Conservation (phyloP, 768 basidiomycete species). For the Serendipita sp. region DNA sequence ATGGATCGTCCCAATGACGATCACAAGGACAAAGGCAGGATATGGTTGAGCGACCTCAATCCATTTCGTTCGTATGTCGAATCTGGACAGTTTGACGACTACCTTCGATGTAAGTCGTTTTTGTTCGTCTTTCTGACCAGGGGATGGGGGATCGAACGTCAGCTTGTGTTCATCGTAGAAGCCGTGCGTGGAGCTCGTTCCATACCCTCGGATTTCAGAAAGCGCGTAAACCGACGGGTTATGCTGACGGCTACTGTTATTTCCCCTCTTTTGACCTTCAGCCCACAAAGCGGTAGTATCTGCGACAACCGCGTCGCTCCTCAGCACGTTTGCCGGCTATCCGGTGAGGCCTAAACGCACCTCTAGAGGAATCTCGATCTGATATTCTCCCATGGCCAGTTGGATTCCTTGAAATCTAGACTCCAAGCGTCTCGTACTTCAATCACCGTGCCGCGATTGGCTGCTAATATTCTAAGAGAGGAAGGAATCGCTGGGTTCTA, state of each 20-base stretch:
- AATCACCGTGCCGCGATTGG: conserved; percentile 49
- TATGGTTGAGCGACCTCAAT: background rate
- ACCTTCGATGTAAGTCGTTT: background rate
- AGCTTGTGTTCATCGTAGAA: background rate
- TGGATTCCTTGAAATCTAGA: conserved; percentile 90
- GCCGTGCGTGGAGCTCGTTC: background rate
- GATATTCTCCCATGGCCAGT: conserved; percentile 21
- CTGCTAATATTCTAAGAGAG: conserved; percentile 32
- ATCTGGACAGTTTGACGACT: background rate
- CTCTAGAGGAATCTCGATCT: background rate
- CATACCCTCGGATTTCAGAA: background rate
- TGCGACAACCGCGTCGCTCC: conserved; percentile 78
- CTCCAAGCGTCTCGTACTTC: conserved; percentile 69
- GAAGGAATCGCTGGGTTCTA: conserved; percentile 85
- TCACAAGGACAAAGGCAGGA: background rate
- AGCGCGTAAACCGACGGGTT: background rate
- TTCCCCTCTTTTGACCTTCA: conserved; percentile 23
- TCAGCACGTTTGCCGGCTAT: conserved; percentile 86
- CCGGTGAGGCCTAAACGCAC: conserved; percentile 30
- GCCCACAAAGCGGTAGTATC: conserved; percentile 79
- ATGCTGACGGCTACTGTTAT: background rate
- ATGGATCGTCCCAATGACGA: conserved; percentile 5
- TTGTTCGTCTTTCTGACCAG: background rate
- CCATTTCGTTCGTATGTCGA: background rate
- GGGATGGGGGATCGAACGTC: too few species aligned